Base-by-base conservation (phyloP, 148 eudicot species). In the Camellia sinensis region DNA sequence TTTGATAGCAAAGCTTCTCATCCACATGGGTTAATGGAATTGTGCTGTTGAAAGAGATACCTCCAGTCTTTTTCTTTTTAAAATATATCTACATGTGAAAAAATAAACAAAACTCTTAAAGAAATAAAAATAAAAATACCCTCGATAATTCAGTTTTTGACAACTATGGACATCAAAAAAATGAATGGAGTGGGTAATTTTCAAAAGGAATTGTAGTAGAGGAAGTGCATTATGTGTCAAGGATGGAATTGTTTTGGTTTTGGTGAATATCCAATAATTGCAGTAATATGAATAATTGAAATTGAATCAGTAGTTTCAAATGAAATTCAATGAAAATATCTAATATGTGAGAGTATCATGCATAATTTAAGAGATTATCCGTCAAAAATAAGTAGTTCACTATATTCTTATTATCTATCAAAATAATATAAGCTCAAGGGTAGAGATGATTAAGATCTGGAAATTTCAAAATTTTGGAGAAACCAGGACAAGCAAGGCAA, bases 1-100 rank as follows among this genome's bases (percentile, higher is more conserved):
- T 97, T 84, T 97, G 99, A 83, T 97, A 97, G 90, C 98, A 97
- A 70, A 97, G 94, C 86, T 97, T 97, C 88, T 94, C 99, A 88
- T 97, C 99, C 67, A 97, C 90, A 85, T 90, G 98, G n/a, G 97
- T 97, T 74, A 97, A 83, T 19, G 81, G 91, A 54, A 80, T 14
- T 8, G 99, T 94, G 88, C 97, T 94, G 90, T 92, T 94, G 87
- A 97, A 97, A 71, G 99, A 94, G 83, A 94, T 94, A 69, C 98
- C 99, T 0, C 99, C 99, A 63, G 99, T 94, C 87, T 97, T 97
- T 81, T 97, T 97, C 98, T 86, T 97, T 68, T 94, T 97, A 80
- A 97, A 97, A 83, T 97, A 97, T 71, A 97, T 94, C 99, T 97
- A 83, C 79, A 78, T 84, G 6, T 50, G 14, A 79, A 82, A 54